Conservation (phyloP, 805 yeast species). For the Sungouiella blattae region DNA sequence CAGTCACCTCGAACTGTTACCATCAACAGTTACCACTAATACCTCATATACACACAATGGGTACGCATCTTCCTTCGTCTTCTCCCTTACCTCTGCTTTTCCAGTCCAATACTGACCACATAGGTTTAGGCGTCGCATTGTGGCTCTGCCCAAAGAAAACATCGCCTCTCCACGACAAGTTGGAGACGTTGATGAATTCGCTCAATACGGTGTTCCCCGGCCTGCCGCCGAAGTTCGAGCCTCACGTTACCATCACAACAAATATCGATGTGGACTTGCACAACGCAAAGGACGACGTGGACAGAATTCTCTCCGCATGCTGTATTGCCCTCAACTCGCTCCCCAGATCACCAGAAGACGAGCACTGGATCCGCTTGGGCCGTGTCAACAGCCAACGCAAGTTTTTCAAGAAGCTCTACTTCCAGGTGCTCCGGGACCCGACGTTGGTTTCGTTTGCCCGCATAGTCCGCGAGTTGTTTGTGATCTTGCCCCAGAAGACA, state of each 20-base stretch:
- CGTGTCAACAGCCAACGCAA: constrained; percentile 46
- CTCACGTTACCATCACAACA: constrained; percentile 76
- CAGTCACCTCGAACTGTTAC: no score
- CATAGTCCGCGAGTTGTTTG: constrained; percentile 56
- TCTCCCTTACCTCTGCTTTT: background rate
- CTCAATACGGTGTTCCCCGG: constrained; percentile 69
- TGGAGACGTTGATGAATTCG: constrained; percentile 59
- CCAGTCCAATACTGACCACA: constrained; percentile 9
- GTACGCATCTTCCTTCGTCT: constrained; percentile 4
- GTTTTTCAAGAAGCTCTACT: constrained; percentile 52
- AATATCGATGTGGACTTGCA: constrained; percentile 44
- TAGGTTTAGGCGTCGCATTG: constrained; percentile 47
- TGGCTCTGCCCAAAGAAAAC: constrained; percentile 72
- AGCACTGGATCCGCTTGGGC: constrained; percentile 37
- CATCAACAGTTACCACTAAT: no score
- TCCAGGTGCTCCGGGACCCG: constrained; percentile 43
- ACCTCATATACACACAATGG: no score
- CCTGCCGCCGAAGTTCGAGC: constrained; percentile 61
- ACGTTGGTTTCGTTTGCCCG: constrained; percentile 51
- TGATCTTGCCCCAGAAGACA: constrained; percentile 40
- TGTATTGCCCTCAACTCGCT: constrained; percentile 49
- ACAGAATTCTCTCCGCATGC: constrained; percentile 54
- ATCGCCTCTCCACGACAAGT: constrained; percentile 51
- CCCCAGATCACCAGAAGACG: constrained; percentile 34
- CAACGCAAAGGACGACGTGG: constrained; percentile 50